phyloP scores from a whole-genome alignment of 2,329 filamentous ascomycete species.

The Ophiostoma pallidulum region DNA sequence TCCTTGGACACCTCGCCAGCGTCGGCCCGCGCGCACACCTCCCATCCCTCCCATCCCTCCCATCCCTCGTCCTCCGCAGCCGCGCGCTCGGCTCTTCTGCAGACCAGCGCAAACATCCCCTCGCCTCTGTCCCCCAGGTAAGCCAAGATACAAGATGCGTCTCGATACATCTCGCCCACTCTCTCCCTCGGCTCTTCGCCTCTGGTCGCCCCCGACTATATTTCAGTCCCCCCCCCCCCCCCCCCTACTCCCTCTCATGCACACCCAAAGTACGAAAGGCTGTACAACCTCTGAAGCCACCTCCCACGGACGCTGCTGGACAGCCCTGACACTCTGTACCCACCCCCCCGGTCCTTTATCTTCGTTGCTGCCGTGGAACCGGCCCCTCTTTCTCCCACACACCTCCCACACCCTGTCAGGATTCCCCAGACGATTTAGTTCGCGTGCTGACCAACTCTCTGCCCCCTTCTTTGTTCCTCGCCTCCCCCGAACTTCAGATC shows the following conservation, averaged over 20 bases:
- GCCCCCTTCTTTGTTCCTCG: not conserved
- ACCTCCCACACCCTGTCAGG: not conserved
- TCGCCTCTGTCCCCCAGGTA: slow-evolving; percentile 18
- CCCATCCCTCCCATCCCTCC: not conserved
- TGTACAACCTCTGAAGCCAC: slow-evolving; percentile 6
- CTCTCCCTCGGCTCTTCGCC: not conserved
- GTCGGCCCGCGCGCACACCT: not conserved
- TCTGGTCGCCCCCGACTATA: slow-evolving; percentile 1
- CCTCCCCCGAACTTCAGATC: slow-evolving; percentile 29
- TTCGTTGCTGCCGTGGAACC: slow-evolving; percentile 22
- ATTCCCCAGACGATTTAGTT: not conserved
- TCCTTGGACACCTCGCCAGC: slow-evolving; percentile 2
- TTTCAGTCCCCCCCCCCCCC: not conserved
- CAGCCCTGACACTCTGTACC: slow-evolving; percentile 8
- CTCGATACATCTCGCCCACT: not conserved
- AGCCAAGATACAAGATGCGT: no score
- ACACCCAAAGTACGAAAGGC: not conserved
- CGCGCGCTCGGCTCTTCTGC: slow-evolving; percentile 12
- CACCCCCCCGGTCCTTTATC: not conserved
- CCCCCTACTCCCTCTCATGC: not conserved
- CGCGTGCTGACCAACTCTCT: slow-evolving; percentile 6
- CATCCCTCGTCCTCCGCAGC: slow-evolving; percentile 7
- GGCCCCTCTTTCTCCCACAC: slow-evolving; percentile 5
- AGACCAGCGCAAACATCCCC: slow-evolving; percentile 8
- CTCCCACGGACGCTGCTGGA: slow-evolving; percentile 5